Percentiles rank a stretch among this genome's conserved stretches.
Conservation (phyloP, 2,329 filamentous ascomycete species). For the Aspergillus tubingensis region DNA sequence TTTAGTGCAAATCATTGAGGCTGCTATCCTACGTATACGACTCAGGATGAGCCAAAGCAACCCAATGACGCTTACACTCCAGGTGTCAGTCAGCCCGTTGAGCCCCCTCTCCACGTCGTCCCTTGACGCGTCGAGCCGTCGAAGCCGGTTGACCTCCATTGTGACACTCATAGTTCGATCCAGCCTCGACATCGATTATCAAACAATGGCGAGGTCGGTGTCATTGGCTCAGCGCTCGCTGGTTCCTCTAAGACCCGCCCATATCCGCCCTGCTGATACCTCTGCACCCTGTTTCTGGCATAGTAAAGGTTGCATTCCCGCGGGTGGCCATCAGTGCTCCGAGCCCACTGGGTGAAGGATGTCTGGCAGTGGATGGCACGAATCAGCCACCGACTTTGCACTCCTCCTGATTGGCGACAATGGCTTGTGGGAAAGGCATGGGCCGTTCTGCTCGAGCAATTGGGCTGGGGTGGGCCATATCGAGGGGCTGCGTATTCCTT, state of each 20-base stretch:
- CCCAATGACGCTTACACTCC: conserved; percentile 41
- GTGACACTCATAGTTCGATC: conserved; percentile 10
- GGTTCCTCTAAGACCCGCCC: conserved; percentile 24
- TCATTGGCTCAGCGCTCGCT: conserved; percentile 22
- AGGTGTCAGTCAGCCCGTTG: conserved; percentile 9
- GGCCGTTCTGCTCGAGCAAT: conserved; percentile 25
- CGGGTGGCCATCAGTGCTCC: conserved; percentile 33
- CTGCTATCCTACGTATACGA: conserved; percentile 13
- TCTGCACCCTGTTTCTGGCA: conserved; percentile 33
- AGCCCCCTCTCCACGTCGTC: conserved; percentile 2
- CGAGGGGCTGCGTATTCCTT: conserved; percentile 24
- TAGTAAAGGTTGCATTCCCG: conserved; percentile 40
- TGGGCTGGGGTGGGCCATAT: conserved; percentile 23
- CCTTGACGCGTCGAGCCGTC: conserved; percentile 12
- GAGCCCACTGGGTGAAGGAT: conserved; percentile 22
- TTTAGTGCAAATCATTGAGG: conserved; percentile 13
- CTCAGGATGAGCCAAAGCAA: conserved; percentile 20
- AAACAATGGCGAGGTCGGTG: conserved; percentile 4
- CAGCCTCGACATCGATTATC: not conserved
- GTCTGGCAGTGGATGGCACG: conserved; percentile 26
- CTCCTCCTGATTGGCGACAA: conserved; percentile 28
- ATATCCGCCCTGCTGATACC: conserved; percentile 27
- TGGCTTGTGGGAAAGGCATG: conserved; percentile 16
- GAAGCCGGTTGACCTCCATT: conserved; percentile 12
- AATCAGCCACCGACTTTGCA: conserved; percentile 25